A percentile compares a stretch with the other conserved stretches of the same genome.
Evolutionary conservation across 148 eudicot genomes (phyloP).

Genomic region (Chenopodium formosanum): DNA sequence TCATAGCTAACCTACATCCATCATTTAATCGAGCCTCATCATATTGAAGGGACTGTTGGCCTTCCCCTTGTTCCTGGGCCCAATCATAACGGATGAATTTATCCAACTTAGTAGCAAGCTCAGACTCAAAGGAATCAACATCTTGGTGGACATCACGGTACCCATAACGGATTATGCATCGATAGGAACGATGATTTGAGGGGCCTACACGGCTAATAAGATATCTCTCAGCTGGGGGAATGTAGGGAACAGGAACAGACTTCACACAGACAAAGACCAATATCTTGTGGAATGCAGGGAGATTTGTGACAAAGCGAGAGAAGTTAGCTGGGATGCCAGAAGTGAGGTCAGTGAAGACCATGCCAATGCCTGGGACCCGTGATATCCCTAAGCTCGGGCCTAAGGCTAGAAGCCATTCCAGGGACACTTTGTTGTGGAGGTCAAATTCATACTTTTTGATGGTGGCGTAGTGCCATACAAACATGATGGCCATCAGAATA

Average conservation of each 20-base stretch:
- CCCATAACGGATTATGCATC: slow-evolving; percentile 87
- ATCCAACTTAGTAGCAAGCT: slow-evolving; percentile 57
- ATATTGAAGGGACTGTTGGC: slow-evolving; percentile 24
- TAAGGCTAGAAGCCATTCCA: slow-evolving; percentile 83
- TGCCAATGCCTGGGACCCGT: slow-evolving; percentile 87
- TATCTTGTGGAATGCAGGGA: slow-evolving; percentile 82
- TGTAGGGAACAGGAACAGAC: slow-evolving; percentile 79
- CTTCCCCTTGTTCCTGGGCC: slow-evolving; percentile 33
- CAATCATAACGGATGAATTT: slow-evolving; percentile 74
- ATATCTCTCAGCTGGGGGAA: slow-evolving; percentile 73
- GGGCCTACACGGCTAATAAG: slow-evolving; percentile 92
- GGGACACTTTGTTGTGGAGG: slow-evolving; percentile 88
- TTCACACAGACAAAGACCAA: slow-evolving; percentile 84
- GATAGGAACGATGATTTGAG: slow-evolving; percentile 60
- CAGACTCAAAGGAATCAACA: slow-evolving; percentile 75
- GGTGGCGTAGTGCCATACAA: slow-evolving; percentile 88
- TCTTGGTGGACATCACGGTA: slow-evolving; percentile 95
- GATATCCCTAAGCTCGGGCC: slow-evolving; percentile 86
- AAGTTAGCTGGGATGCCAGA: slow-evolving; percentile 89
- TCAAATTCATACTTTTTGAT: slow-evolving; percentile 83
- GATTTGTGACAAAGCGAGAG: slow-evolving; percentile 88
- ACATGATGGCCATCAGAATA: slow-evolving; percentile 79
- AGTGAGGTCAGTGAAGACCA: slow-evolving; percentile 81
- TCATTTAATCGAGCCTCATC: slow-evolving; percentile 30
- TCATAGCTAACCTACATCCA: slow-evolving; percentile 53